These are phyloP conservation scores for Castanea crenata DNA, from an alignment of 306 rosid species.

Conservation along the genomic window DNA sequence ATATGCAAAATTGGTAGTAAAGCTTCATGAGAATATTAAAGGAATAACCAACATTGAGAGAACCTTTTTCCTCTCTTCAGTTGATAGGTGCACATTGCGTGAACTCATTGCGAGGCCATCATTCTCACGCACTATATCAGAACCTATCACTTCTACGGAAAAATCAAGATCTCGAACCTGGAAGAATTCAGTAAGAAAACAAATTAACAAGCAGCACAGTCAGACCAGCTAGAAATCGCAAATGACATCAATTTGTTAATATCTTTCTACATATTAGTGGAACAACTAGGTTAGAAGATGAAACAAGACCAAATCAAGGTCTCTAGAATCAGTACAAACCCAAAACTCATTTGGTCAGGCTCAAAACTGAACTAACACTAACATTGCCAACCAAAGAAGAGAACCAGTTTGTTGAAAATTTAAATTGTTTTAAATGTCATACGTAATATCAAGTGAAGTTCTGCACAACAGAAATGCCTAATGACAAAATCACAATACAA, in stretches of 20 bases:
- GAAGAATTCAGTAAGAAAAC: constrained; percentile 17
- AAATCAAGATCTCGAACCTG: constrained; percentile 97
- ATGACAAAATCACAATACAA: neutral
- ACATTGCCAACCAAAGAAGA: neutral
- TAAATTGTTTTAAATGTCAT: too few species aligned
- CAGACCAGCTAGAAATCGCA: neutral
- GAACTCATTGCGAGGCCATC: constrained; percentile 98
- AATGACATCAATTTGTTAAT: neutral
- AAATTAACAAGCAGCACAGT: constrained; percentile 5
- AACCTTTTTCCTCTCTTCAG: constrained; percentile 76
- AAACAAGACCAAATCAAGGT: constrained; percentile 2
- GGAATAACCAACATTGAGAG: neutral
- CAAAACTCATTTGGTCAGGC: neutral
- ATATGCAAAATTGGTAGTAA: neutral
- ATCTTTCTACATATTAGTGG: neutral
- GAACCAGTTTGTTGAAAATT: neutral
- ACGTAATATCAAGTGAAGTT: neutral
- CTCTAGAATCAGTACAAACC: neutral
- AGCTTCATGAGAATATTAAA: neutral
- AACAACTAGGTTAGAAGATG: neutral
- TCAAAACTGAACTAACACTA: neutral
- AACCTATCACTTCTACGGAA: constrained; percentile 63
- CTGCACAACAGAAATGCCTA: neutral
- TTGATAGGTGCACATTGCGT: constrained; percentile 80
- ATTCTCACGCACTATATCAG: constrained; percentile 56